Base-by-base conservation (phyloP, 2,329 filamentous ascomycete species). In the Plenodomus biglobosus region DNA sequence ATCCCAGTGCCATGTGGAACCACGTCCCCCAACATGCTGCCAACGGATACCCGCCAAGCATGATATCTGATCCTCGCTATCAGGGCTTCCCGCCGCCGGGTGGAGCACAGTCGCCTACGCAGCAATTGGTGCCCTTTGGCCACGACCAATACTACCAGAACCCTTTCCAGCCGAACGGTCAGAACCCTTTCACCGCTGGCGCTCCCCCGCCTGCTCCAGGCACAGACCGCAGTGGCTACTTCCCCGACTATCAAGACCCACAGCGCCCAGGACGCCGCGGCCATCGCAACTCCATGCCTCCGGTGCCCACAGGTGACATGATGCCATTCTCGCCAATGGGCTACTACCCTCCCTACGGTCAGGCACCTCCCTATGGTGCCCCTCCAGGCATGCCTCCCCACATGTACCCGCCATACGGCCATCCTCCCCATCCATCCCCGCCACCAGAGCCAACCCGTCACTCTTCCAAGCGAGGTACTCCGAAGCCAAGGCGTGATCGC, bases 41-140 rank as follows among this genome's bases (percentile, higher is more conserved):
- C n/a, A 67, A 64, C 47, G 69, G 65, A 18, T 73, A 72, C 61
- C 66, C 69, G 16, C 69, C 70, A 2, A 73, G 70, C 40, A 58
- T 68, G 54, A 65, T 74, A 58, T 74, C 73, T 4, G 64, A 67
- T 44, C 58, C 63, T n/a, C 62, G 59, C 30, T 62, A 68, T 43
- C 13, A 10, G 15, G 65, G 58, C 27, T 69, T 60, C 40, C 54
- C 56, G n/a, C n/a, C n/a, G n/a, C n/a, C n/a, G 30, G 55, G 53
- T 18, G 58, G 57, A 19, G 48, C 56, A 2, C 53, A 62, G 27
- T 62, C 62, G 10, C 64, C 61, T 8, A 44, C 57, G 17, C 59
- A 65, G 37, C 58, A 63, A 46, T 39, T 73, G 42, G 67, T 73
- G 11, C 65, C 65, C 13, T 63, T 68, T 48, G 63, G 62, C n/a